Conservation (phyloP, 2,329 filamentous ascomycete genomes). For the Stachybotrys elegans region DNA sequence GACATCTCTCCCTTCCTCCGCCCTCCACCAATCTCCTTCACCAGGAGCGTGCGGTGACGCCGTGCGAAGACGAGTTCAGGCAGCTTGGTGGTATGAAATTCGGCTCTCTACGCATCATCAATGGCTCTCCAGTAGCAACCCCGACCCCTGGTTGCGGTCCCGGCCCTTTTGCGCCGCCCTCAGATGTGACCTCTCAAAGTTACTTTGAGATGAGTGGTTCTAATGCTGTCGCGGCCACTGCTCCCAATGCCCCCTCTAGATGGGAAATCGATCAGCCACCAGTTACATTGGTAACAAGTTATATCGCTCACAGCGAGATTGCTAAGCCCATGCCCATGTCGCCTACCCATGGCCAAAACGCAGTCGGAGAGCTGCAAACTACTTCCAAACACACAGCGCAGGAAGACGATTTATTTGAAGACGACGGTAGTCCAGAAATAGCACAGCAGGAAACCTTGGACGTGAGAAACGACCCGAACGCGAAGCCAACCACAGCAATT, state of each 20-base stretch:
- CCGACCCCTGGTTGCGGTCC: conserved; percentile 18
- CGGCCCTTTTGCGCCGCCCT: neutral
- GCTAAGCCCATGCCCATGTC: neutral
- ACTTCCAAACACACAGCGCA: conserved; percentile 44
- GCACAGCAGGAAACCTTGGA: conserved; percentile 27
- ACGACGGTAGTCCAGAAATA: conserved; percentile 27
- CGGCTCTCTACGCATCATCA: conserved; percentile 57
- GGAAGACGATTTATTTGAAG: conserved; percentile 44
- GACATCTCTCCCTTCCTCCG: conserved; percentile 29
- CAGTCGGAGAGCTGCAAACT: conserved; percentile 31
- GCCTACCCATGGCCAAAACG: no score
- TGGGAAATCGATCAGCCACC: no score
- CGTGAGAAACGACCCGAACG: conserved; percentile 37
- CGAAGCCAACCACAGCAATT: conserved; percentile 27
- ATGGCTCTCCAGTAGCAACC: conserved; percentile 50
- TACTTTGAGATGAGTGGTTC: neutral
- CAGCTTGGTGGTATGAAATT: conserved; percentile 59
- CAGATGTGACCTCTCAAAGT: neutral
- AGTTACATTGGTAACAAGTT: no score
- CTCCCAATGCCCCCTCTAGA: no score
- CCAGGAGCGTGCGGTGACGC: conserved; percentile 24
- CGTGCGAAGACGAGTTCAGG: conserved; percentile 52
- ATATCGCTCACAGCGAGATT: no score
- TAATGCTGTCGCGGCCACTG: neutral
- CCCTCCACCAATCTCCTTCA: conserved; percentile 9